Percentiles rank a stretch among this genome's conserved stretches.
These are phyloP conservation scores for Bipolaris zeicola DNA, from an alignment of 2,329 filamentous ascomycete species.

Conservation along the genomic window DNA sequence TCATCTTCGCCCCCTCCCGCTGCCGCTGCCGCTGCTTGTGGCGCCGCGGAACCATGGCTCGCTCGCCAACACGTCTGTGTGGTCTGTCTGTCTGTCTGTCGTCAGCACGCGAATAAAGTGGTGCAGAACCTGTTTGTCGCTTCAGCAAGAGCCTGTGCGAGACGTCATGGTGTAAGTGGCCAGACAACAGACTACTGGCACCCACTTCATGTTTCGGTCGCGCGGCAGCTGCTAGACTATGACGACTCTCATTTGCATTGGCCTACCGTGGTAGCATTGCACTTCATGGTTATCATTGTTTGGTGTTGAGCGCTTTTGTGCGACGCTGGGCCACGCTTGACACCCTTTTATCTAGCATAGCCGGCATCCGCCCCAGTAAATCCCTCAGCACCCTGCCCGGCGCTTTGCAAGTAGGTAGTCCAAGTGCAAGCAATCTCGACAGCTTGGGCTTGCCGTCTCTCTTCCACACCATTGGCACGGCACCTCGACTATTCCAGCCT, in stretches of 20 bases:
- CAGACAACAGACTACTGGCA: conserved; percentile 14
- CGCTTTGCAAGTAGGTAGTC: conserved; percentile 1
- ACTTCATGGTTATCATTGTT: conserved; percentile 12
- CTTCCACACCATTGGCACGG: conserved; percentile 1
- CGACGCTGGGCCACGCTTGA: conserved; percentile 16
- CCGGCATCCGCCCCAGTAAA: conserved; percentile 16
- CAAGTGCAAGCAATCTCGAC: neutral
- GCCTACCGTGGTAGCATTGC: conserved; percentile 11
- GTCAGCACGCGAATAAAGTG: conserved; percentile 16
- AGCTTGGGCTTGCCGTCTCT: neutral
- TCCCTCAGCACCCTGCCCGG: conserved; percentile 11
- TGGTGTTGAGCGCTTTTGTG: conserved; percentile 18
- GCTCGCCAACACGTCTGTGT: neutral
- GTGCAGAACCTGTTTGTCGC: conserved; percentile 1
- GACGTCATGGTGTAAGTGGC: conserved; percentile 6
- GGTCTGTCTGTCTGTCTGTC: conserved; percentile 26
- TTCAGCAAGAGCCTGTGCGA: neutral
- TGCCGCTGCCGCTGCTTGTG: conserved; percentile 4
- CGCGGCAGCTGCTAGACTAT: conserved; percentile 17
- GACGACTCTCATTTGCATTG: conserved; percentile 15
- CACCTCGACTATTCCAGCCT: conserved; percentile 28
- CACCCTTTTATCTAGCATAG: conserved; percentile 7
- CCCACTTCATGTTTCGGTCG: conserved; percentile 23
- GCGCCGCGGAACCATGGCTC: conserved; percentile 2
- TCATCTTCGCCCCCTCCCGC: neutral